Conservation (phyloP, 768 basidiomycete species). For the Pleurotus ostreatus region DNA sequence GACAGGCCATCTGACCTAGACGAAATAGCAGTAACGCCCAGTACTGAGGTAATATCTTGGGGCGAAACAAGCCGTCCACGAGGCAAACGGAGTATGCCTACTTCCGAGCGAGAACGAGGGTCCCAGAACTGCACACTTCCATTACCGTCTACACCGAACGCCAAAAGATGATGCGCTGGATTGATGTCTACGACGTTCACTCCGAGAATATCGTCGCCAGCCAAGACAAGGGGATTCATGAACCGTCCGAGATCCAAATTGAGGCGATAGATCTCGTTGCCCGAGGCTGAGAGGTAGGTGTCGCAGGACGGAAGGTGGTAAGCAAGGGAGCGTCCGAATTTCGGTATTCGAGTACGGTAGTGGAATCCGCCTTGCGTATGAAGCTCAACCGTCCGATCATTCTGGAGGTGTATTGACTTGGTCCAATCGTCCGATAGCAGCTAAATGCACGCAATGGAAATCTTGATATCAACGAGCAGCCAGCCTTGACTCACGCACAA, state of each 20-base stretch:
- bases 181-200: slow-evolving; percentile 94
- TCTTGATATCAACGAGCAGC: neutral
- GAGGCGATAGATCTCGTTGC: slow-evolving; percentile 85
- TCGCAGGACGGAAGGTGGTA: slow-evolving; percentile 96
- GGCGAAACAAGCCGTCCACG: slow-evolving; percentile 41
- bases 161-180: slow-evolving; percentile 84
- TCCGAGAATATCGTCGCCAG: slow-evolving; percentile 60
- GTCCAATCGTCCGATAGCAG: slow-evolving; percentile 98
- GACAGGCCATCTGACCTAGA: slow-evolving; percentile 87
- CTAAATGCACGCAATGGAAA: slow-evolving; percentile 31
- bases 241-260: slow-evolving; percentile 96
- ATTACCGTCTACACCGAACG: slow-evolving; percentile 84
- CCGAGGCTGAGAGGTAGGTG: slow-evolving; percentile 78
- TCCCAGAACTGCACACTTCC: slow-evolving; percentile 97
- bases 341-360: slow-evolving; percentile 90
- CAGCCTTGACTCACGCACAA: slow-evolving; percentile 63
- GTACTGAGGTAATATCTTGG: slow-evolving; percentile 25
- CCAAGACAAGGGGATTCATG: slow-evolving; percentile 72
- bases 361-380: slow-evolving; percentile 94
- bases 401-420: slow-evolving; percentile 94
- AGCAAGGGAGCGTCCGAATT: slow-evolving; percentile 85
- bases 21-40: slow-evolving; percentile 81
- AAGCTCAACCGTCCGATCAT: slow-evolving; percentile 89
- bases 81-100: slow-evolving; percentile 68
- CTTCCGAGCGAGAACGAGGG: slow-evolving; percentile 72